phyloP scores from a whole-genome alignment of 768 basidiomycete species.

The Naematelia aurantialba region DNA sequence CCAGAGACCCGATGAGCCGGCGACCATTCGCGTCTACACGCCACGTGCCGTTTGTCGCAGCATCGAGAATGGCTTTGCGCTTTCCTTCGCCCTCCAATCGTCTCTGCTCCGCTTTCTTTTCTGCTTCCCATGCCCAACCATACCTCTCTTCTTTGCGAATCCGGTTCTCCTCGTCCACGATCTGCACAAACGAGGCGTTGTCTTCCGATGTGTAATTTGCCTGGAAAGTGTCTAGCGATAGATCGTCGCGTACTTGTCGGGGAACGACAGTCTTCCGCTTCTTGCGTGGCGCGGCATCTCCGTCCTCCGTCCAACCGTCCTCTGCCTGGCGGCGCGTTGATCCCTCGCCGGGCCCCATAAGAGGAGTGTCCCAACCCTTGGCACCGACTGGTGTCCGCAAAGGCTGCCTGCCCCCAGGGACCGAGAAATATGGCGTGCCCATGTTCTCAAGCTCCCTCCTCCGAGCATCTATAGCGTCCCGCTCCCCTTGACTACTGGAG shows the following conservation, averaged over 20 bases:
- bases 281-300: background rate
- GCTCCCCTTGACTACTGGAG: background rate
- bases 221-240: slow-evolving; percentile 79
- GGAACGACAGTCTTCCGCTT: slow-evolving; percentile 13
- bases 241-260: slow-evolving; percentile 54
- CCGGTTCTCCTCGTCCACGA: slow-evolving; percentile 87
- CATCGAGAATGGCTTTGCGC: slow-evolving; percentile 38
- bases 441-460: slow-evolving; percentile 37
- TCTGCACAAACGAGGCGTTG: slow-evolving; percentile 89
- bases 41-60: slow-evolving; percentile 41
- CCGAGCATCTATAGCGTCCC: slow-evolving; percentile 13
- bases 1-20: slow-evolving; percentile 44
- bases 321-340: slow-evolving; percentile 17
- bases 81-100: slow-evolving; percentile 44
- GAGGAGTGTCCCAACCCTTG: slow-evolving; percentile 45
- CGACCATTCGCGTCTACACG: slow-evolving; percentile 41
- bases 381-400: slow-evolving; percentile 43
- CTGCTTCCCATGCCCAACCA: slow-evolving; percentile 93
- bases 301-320: slow-evolving; percentile 20
- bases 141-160: slow-evolving; percentile 70
- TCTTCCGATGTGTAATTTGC: slow-evolving; percentile 92
- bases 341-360: slow-evolving; percentile 12
- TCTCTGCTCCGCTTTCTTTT: slow-evolving; percentile 64
- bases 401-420: slow-evolving; percentile 24
- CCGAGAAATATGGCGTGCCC: slow-evolving; percentile 42